A percentile compares a stretch with the other conserved stretches of the same genome.
These are phyloP conservation scores for slime mould (Dictyostelium discoideum) DNA, from an alignment of 78 protist species.

Conservation along the genomic window DNA sequence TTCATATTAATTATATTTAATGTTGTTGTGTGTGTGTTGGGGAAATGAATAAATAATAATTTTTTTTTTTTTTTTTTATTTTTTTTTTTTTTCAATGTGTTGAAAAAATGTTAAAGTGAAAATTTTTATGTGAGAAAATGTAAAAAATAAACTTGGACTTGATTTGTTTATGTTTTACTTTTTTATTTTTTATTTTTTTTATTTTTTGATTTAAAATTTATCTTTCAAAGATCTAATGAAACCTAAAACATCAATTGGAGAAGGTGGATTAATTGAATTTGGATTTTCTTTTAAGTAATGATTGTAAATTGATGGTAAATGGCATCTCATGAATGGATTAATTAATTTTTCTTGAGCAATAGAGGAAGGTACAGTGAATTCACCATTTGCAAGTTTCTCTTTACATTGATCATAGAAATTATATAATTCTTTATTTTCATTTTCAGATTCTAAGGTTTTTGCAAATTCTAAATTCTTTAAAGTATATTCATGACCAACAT, in stretches of 20 bases:
- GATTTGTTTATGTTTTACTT: too few species aligned
- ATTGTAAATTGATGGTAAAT: slow-evolving; percentile 2
- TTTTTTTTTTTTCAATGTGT: not conserved
- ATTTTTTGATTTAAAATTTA: slow-evolving; percentile 8
- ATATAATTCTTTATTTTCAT: slow-evolving; percentile 5
- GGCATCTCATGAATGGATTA: slow-evolving; percentile 89
- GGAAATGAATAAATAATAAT: not conserved
- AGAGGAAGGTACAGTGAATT: slow-evolving; percentile 89
- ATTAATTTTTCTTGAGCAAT: slow-evolving; percentile 65
- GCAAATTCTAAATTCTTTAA: slow-evolving; percentile 87
- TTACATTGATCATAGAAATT: not conserved
- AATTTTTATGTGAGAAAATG: too few species aligned
- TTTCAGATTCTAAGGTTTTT: slow-evolving; percentile 64
- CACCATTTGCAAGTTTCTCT: slow-evolving; percentile 1
- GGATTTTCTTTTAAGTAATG: not conserved
- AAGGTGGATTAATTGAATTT: not conserved
- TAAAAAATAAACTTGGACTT: too few species aligned
- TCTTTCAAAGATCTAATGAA: slow-evolving; percentile 66
- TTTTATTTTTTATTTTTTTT: not conserved
- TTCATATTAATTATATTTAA: slow-evolving; percentile 4
- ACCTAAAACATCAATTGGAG: slow-evolving; percentile 34
- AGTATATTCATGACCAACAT: slow-evolving; percentile 93
- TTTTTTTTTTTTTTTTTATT: not conserved
- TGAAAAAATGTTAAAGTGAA: too few species aligned
- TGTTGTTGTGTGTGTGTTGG: not conserved